A percentile compares a stretch with the other conserved stretches of the same genome.
Evolutionary conservation across 2,329 filamentous ascomycete species (phyloP).

Genomic region (Fusarium pininemorale): DNA sequence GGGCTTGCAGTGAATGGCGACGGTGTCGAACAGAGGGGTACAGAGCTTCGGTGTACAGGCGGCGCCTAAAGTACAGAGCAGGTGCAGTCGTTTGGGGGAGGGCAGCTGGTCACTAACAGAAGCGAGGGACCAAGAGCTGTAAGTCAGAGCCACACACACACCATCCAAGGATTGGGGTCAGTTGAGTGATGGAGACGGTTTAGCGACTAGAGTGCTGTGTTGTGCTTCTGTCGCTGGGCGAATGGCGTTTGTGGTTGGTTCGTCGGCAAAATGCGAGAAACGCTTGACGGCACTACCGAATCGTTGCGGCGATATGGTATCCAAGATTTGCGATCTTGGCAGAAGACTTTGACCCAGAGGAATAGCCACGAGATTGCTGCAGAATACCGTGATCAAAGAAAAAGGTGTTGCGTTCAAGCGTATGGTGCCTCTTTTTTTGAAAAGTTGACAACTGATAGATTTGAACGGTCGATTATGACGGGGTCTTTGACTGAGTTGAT

Average conservation of each 20-base stretch:
- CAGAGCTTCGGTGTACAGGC: conserved; percentile 37
- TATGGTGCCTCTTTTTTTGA: background rate
- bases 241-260: conserved; percentile 34
- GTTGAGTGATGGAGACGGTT: conserved; percentile 28
- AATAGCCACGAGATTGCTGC: conserved; percentile 15
- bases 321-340: conserved; percentile 23
- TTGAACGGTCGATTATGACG: conserved; percentile 6
- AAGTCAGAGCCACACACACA: conserved; percentile 40
- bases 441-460: conserved; percentile 17
- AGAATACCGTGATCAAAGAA: conserved; percentile 25
- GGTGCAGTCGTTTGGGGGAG: conserved; percentile 20
- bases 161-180: conserved; percentile 29
- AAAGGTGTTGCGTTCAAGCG: conserved; percentile 10
- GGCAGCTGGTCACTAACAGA: conserved; percentile 36
- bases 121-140: conserved; percentile 34
- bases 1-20: conserved; percentile 22
- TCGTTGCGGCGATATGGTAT: conserved; percentile 16
- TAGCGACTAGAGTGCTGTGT: conserved; percentile 18
- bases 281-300: conserved; percentile 34
- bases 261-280: conserved; percentile 21
- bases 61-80: conserved; percentile 31
- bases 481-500: conserved; percentile 11
- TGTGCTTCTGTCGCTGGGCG: conserved; percentile 17
- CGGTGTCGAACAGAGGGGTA: conserved; percentile 27
- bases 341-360: conserved; percentile 4